Evolutionary conservation across 1,284 basidiomycete species (phyloP), one percentile per base, ranked within the genome.

Genomic region (Malassezia caprae): DNA sequence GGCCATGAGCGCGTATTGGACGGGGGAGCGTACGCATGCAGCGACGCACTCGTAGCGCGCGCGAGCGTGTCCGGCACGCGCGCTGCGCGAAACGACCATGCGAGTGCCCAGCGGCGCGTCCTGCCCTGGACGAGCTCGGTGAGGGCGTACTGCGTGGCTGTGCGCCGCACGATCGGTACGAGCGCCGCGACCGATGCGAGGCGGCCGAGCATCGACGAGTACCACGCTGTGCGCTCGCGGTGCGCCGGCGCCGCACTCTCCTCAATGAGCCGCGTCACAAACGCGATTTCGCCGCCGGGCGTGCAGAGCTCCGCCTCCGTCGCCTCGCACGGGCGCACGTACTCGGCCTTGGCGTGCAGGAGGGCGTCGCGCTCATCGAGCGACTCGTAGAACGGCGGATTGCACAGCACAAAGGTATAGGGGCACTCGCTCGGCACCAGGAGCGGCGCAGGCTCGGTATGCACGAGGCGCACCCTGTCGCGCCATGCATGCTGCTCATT

Each of bases 321-420:
- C 7, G 42, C 54, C 7, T 27, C 30, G 12, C 37, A 34, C 12
- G 46, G 46, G 3, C 10, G 31, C 19, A 35, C 19, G 13, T 30
- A 30, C 0, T 86, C 81, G 0, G 86, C 88, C 8, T 51, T 54
- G 15, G 40, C 26, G 23, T 23, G 12, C 3, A 17, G 24, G 34
- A 63, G 59, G 4, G 28, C 37, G 5, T 28, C 26, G 34, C 90
- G 80, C 56, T 96, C 90, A 19, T 82, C 81, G 1, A 73, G 65
- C 46, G 83, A 86, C 15, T 77, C 73, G 69, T 93, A 96, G 75
- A 96, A 96, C 0, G 91, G 91, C 0, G 91, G 91, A 71, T 96
- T 96, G 76, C 90, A 94, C 83, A 96, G 88, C 0, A 83, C 83
- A 64, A 91, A 54, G 30, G 58, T 27, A 37, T 43, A 64, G 10